Evolutionary conservation across 2,329 filamentous ascomycete genomes (phyloP).

Genomic region (Pseudophaeomoniella oleicola): DNA sequence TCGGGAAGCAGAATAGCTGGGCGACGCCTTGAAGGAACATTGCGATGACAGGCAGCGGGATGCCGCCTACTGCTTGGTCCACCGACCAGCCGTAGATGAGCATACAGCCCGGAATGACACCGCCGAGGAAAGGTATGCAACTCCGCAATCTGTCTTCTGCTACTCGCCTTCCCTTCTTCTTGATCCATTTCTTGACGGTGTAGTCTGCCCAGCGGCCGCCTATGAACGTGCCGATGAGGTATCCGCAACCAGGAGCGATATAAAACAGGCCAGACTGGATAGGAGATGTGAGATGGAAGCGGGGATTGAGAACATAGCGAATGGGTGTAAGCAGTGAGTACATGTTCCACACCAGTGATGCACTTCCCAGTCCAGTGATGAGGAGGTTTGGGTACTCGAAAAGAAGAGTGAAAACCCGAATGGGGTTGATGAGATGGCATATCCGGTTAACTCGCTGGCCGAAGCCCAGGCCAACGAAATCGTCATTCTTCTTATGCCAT

Average conservation of each 20-base stretch:
- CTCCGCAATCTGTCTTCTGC: conserved; percentile 55
- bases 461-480: conserved; percentile 41
- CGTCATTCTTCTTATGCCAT: conserved; percentile 46
- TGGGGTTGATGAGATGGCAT: conserved; percentile 51
- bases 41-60: conserved; percentile 49
- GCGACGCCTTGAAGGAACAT: conserved; percentile 64
- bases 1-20: conserved; percentile 62
- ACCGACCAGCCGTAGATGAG: conserved; percentile 55
- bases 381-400: conserved; percentile 57
- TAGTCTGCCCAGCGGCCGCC: conserved; percentile 60
- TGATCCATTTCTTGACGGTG: conserved; percentile 50
- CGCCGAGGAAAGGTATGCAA: conserved; percentile 40
- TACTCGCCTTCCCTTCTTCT: conserved; percentile 43
- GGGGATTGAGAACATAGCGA: conserved; percentile 59
- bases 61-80: conserved; percentile 38
- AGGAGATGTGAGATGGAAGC: conserved; percentile 52
- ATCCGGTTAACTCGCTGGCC: conserved; percentile 39
- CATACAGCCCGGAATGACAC: conserved; percentile 47
- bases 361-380: conserved; percentile 44
- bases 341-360: conserved; percentile 60
- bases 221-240: conserved; percentile 53
- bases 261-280: conserved; percentile 60
- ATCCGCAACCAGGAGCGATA: conserved; percentile 57
- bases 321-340: conserved; percentile 56
- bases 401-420: conserved; percentile 43